Percentiles rank a stretch among this genome's conserved stretches.
Conservation (phyloP, 208 protist genomes). For the Crithidia brevicula region DNA sequence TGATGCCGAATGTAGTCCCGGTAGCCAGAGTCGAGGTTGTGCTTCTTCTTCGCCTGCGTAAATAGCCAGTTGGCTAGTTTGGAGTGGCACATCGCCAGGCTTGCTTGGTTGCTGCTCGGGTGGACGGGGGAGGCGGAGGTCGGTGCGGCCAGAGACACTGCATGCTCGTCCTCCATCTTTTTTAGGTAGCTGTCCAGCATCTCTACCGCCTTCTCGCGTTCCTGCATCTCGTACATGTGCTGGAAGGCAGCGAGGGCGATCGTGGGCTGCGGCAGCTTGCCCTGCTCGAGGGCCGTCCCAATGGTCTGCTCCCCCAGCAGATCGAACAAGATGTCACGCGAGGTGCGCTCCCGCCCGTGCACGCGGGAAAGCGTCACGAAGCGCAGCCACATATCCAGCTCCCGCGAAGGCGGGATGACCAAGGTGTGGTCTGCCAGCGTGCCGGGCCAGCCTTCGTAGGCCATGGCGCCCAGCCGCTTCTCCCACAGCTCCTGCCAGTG, state of each 20-base stretch:
- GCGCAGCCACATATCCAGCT: conserved; percentile 97
- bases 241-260: conserved; percentile 85
- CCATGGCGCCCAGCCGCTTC: conserved; percentile 81
- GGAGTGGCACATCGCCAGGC: conserved; percentile 83
- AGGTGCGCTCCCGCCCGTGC: conserved; percentile 81
- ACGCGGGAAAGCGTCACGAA: conserved; percentile 96
- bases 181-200: conserved; percentile 73
- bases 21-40: conserved; percentile 28
- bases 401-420: conserved; percentile 91
- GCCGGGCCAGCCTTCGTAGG: conserved; percentile 97
- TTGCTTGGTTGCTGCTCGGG: conserved; percentile 25
- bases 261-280: conserved; percentile 61
- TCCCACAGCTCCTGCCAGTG: conserved; percentile 92
- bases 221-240: conserved; percentile 87
- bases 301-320: conserved; percentile 83
- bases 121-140: background rate
- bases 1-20: conserved; percentile 59
- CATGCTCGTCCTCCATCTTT: conserved; percentile 43
- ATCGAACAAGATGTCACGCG: conserved; percentile 90
- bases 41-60: conserved; percentile 32
- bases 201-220: conserved; percentile 68
- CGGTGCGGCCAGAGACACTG: conserved; percentile 1
- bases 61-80: conserved; percentile 87
- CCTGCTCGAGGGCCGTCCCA: conserved; percentile 52
- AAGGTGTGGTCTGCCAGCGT: conserved; percentile 97